A percentile compares a stretch with the other conserved stretches of the same genome.
Evolutionary conservation across 169 alveolate genomes (phyloP).

Genomic region (Plasmodium knowlesi): DNA sequence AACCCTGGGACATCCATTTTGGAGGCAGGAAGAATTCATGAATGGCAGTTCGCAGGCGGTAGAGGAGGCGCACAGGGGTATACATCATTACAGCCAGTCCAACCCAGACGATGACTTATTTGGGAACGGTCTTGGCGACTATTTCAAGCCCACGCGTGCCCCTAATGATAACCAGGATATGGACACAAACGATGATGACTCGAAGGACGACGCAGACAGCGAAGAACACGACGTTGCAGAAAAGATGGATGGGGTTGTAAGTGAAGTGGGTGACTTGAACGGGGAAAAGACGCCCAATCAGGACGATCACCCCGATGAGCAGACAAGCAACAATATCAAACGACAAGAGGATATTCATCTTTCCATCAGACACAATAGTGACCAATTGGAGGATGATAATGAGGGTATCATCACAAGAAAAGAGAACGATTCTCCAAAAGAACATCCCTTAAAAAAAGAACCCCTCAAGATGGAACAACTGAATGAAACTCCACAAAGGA

Average conservation of each 20-base stretch:
- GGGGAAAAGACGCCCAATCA: not conserved
- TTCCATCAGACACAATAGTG: not conserved
- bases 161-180: not conserved
- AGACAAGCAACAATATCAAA: not conserved
- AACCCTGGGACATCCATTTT: not conserved
- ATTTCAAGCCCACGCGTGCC: not conserved
- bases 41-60: not conserved
- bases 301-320: not conserved
- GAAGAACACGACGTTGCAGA: not conserved
- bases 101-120: not conserved
- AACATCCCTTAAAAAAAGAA: not conserved
- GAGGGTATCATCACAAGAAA: not conserved
- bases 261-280: not conserved
- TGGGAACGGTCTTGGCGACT: not conserved
- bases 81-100: not conserved
- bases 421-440: not conserved
- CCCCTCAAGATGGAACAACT: not conserved
- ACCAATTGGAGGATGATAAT: not conserved
- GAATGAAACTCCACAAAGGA: not conserved
- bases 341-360: not conserved
- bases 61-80: not conserved
- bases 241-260: not conserved
- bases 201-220: not conserved
- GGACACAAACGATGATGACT: not conserved
- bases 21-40: not conserved